These are phyloP conservation scores for Batkoa obscura DNA, from an alignment of 371 early-diverging fungal genomes.

Conservation along the genomic window DNA sequence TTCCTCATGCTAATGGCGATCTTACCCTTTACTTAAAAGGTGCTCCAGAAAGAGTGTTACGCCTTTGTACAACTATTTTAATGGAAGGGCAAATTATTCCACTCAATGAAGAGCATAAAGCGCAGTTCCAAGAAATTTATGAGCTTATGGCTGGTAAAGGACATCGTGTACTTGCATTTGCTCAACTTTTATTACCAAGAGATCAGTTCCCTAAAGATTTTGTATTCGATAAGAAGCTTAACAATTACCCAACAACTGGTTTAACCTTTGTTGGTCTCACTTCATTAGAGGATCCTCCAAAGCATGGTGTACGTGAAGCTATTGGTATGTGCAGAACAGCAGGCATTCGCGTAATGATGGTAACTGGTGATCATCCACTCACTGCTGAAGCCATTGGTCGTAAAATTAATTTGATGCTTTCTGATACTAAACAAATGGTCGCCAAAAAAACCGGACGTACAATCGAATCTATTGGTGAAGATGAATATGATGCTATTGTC, in stretches of 20 bases:
- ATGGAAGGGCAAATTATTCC: constrained; percentile 20
- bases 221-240: constrained; percentile 44
- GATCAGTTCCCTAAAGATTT: constrained; percentile 40
- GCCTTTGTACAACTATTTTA: constrained; percentile 46
- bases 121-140: constrained; percentile 48
- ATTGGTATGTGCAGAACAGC: constrained; percentile 77
- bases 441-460: constrained; percentile 39
- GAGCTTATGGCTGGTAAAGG: constrained; percentile 72
- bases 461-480: constrained; percentile 38
- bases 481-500: constrained; percentile 69
- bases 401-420: constrained; percentile 77
- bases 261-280: constrained; percentile 69
- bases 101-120: constrained; percentile 33
- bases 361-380: constrained; percentile 88
- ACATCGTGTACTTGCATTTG: constrained; percentile 87
- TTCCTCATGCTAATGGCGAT: constrained; percentile 35
- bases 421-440: constrained; percentile 57
- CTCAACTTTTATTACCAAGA: constrained; percentile 41
- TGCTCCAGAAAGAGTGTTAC: constrained; percentile 80
- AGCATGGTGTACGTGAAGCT: constrained; percentile 95
- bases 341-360: constrained; percentile 90
- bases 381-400: constrained; percentile 71
- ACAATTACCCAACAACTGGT: constrained; percentile 47
- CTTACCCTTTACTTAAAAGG: constrained; percentile 74
- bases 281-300: constrained; percentile 85